Evolutionary conservation across 768 basidiomycete genomes (phyloP).

Genomic region (Naganishia kalamii): DNA sequence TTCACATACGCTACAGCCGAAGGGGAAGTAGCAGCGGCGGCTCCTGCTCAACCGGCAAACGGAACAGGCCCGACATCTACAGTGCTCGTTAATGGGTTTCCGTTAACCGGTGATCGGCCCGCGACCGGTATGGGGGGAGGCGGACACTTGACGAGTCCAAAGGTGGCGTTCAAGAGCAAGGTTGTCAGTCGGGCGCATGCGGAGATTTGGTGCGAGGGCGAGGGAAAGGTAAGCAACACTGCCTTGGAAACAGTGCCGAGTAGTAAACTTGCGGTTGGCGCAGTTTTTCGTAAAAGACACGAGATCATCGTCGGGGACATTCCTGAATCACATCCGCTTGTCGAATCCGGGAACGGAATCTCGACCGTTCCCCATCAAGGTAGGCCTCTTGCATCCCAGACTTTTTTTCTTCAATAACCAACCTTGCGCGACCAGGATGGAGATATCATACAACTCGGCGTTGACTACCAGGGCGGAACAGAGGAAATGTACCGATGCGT

Average conservation of each 20-base stretch:
- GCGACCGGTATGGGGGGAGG: constrained; percentile 42
- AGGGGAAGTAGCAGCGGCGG: too few relatives aligned
- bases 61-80: not conserved
- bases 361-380: constrained; percentile 64
- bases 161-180: constrained; percentile 90
- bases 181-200: constrained; percentile 92
- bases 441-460: constrained; percentile 87
- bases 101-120: not conserved
- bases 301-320: constrained; percentile 82
- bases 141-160: constrained; percentile 57
- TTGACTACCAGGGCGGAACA: constrained; percentile 94
- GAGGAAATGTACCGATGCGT: constrained; percentile 97
- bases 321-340: constrained; percentile 89
- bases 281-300: constrained; percentile 86
- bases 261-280: not conserved
- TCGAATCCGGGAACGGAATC: constrained; percentile 75
- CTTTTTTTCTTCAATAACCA: not conserved
- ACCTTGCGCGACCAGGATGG: constrained; percentile 55
- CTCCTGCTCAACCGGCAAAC: not conserved
- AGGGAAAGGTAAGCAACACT: constrained; percentile 45
- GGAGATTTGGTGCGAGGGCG: constrained; percentile 71
- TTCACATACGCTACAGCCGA: not conserved
- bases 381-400: constrained; percentile 14
- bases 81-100: constrained; percentile 12
- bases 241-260: constrained; percentile 8